Evolutionary conservation across 805 yeast species (phyloP), one percentile per base, ranked within the genome.

Genomic region (Ogataea methanolica): DNA sequence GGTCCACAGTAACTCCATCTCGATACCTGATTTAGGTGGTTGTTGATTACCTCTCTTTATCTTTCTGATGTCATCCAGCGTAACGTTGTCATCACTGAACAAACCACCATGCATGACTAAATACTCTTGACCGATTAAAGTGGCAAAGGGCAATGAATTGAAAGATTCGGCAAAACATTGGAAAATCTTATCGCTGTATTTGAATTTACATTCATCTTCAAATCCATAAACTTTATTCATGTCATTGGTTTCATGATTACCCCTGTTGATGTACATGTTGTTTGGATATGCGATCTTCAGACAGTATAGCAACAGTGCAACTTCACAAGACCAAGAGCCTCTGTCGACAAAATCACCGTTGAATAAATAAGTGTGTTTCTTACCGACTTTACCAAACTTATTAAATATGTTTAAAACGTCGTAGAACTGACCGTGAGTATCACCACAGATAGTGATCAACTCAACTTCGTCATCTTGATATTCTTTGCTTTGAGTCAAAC

Each of bases 261-360:
- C 99, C 62, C 99, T 78, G 69, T 94, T 94, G 51, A 94, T 65
- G 67, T 70, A 90, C 40, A 92, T 66, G 40, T 76, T 74, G 2
- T 69, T 60, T 15, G 99, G 99, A 59, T 76, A 85, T 33, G 85
- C 66, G 34, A 90, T 72, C 68, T 94, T 94, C 66, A 88, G 76
- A 12, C 83, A 75, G 64, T 87, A 90, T 39, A 88, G 74, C 31
- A 85, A 72, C 41, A 94, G 69, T 2, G 97, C 97, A 41, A 94
- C 96, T 64, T 94, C 99, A 62, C 96, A 88, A 4, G 97, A 89
- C 98, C 99, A 92, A 16, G 96, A 87, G 6, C 99, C 99, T 61
- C 99, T 77, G 65, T 94, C 99, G 4, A 94, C 99, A 68, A 94
- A 92, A 68, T 94, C 99, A 39, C 99, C 99, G 61, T 94, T 94